Percentiles rank a stretch among this genome's conserved stretches.
Conservation (phyloP, 495 filamentous ascomycete species). For the Aspergillus hancockii region DNA sequence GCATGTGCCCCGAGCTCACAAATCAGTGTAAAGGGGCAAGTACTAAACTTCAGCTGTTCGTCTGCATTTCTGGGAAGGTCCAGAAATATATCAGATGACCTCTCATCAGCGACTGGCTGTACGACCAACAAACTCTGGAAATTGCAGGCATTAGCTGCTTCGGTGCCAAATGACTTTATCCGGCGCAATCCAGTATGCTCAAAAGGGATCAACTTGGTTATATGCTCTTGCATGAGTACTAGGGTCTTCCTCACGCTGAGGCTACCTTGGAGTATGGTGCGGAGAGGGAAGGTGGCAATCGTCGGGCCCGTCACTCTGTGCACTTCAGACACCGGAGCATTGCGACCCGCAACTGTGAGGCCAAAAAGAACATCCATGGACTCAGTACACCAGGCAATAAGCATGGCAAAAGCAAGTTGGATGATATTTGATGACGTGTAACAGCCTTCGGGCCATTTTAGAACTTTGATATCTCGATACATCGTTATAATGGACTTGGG, state of each 20-base stretch:
- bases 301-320: conserved; percentile 34
- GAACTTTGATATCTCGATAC: background rate
- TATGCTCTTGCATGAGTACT: background rate
- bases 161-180: conserved; percentile 22
- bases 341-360: conserved; percentile 28
- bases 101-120: background rate
- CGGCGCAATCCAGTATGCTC: background rate
- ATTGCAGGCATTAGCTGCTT: conserved; percentile 27
- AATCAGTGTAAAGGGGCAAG: background rate
- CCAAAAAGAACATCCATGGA: conserved; percentile 45
- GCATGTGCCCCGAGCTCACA: conserved; percentile 16
- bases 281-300: conserved; percentile 1
- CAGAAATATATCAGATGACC: background rate
- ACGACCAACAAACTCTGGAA: conserved; percentile 32
- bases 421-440: conserved; percentile 24
- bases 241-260: conserved; percentile 17
- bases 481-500: background rate
- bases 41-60: background rate
- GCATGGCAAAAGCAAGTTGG: conserved; percentile 42
- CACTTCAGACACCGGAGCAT: conserved; percentile 37
- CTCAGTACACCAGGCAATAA: conserved; percentile 38
- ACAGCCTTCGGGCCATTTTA: background rate
- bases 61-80: background rate
- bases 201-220: background rate
- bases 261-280: background rate